phyloP scores from a whole-genome alignment of 1,139 yeast genomes.

The Kodamaea sp. region DNA sequence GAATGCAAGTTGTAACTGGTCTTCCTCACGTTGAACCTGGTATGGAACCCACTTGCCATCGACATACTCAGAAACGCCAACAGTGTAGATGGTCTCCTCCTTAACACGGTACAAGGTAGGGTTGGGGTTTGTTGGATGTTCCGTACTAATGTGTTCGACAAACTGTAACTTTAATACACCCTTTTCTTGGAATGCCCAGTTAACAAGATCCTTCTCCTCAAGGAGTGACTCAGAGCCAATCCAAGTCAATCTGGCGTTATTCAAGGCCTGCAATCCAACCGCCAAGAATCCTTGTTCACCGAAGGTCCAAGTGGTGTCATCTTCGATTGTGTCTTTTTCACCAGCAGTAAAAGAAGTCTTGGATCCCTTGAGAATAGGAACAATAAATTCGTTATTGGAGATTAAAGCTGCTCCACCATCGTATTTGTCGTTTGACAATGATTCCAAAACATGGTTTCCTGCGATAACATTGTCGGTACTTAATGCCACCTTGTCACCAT shows the following conservation, averaged over 20 bases:
- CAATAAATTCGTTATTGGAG: constrained; percentile 55
- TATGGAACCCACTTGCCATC: constrained; percentile 72
- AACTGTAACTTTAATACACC: constrained; percentile 61
- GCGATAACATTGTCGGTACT: constrained; percentile 25
- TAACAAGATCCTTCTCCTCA: constrained; percentile 48
- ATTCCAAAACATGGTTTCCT: constrained; percentile 23
- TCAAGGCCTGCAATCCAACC: constrained; percentile 80
- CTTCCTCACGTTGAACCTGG: constrained; percentile 40
- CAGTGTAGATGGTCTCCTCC: constrained; percentile 64
- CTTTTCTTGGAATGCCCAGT: constrained; percentile 77
- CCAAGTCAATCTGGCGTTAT: constrained; percentile 83
- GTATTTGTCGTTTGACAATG: constrained; percentile 23
- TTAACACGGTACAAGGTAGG: constrained; percentile 66
- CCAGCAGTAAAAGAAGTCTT: constrained; percentile 58
- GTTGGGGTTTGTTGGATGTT: constrained; percentile 39
- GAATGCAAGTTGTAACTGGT: constrained; percentile 77
- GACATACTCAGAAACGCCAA: constrained; percentile 67
- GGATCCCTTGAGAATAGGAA: constrained; percentile 74
- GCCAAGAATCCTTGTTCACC: constrained; percentile 80
- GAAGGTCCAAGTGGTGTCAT: constrained; percentile 69
- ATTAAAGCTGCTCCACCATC: constrained; percentile 45
- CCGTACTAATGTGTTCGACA: constrained; percentile 54
- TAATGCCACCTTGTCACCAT: constrained; percentile 24
- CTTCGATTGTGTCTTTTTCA: constrained; percentile 37
- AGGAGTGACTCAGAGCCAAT: constrained; percentile 66